These are phyloP conservation scores for Colletotrichum costaricense DNA, from an alignment of 2,329 filamentous ascomycete genomes.

Conservation along the genomic window DNA sequence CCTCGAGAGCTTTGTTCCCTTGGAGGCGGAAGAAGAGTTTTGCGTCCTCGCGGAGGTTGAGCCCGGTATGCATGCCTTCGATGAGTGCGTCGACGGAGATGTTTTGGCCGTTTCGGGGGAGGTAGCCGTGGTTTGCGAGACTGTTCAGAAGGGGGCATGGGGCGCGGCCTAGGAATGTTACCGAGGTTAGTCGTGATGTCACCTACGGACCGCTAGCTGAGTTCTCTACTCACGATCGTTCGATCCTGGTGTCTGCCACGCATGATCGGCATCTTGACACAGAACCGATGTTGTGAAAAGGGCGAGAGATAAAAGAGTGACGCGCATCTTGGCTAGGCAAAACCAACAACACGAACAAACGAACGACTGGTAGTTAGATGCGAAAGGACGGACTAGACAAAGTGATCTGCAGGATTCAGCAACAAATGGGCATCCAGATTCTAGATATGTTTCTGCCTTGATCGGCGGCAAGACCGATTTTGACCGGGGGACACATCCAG, in stretches of 20 bases:
- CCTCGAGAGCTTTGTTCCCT: constrained; percentile 29
- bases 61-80: constrained; percentile 27
- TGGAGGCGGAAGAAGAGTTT: constrained; percentile 31
- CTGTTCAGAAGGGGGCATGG: constrained; percentile 40
- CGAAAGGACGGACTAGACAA: too few species aligned
- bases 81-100: constrained; percentile 37
- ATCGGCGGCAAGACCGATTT: constrained; percentile 20
- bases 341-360: not conserved
- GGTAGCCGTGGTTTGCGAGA: constrained; percentile 43
- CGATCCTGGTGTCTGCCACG: constrained; percentile 8
- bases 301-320: not conserved
- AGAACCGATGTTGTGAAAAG: constrained; percentile 3
- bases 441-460: constrained; percentile 24
- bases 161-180: not conserved
- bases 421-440: not conserved
- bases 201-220: not conserved
- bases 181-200: too few species aligned
- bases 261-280: constrained; percentile 6
- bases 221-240: not conserved
- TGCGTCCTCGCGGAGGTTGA: constrained; percentile 34
- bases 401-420: not conserved
- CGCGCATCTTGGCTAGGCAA: not conserved
- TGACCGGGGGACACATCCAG: not conserved
- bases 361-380: constrained; percentile 6
- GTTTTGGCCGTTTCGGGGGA: constrained; percentile 39